Conservation (phyloP, 2,329 filamentous ascomycete genomes). For the Fonsecaea pugnacius region DNA sequence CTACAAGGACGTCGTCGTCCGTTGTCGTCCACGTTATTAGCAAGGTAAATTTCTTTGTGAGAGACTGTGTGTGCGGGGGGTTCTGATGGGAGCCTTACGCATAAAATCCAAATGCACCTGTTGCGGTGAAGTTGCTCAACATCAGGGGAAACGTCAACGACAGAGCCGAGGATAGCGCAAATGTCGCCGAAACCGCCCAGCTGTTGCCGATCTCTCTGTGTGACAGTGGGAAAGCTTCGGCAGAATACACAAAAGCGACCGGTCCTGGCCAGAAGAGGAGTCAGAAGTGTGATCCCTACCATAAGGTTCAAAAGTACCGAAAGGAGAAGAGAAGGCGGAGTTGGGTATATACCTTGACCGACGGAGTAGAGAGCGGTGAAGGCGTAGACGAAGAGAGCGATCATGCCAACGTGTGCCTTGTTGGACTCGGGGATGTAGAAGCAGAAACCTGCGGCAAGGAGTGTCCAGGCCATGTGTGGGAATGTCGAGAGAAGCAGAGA, state of each 20-base stretch:
- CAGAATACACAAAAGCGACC: slow-evolving; percentile 8
- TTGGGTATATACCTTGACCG: background rate
- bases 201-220: slow-evolving; percentile 55
- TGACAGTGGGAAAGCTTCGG: slow-evolving; percentile 54
- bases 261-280: slow-evolving; percentile 37
- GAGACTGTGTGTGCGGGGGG: background rate
- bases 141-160: slow-evolving; percentile 47
- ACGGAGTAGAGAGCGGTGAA: slow-evolving; percentile 47
- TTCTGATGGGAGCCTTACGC: slow-evolving; percentile 14
- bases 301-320: no score
- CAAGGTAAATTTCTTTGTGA: no score
- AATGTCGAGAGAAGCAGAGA: slow-evolving; percentile 67
- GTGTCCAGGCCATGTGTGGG: slow-evolving; percentile 62
- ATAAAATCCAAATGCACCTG: slow-evolving; percentile 51
- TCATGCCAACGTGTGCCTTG: slow-evolving; percentile 46
- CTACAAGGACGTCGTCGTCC: slow-evolving; percentile 16
- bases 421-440: slow-evolving; percentile 54
- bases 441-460: slow-evolving; percentile 58
- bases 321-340: no score
- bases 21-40: background rate
- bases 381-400: slow-evolving; percentile 49
- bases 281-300: slow-evolving; percentile 40
- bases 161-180: slow-evolving; percentile 54
- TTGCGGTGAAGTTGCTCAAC: slow-evolving; percentile 32
- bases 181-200: slow-evolving; percentile 52